These are phyloP conservation scores for Penicillium manginii DNA, from an alignment of 495 filamentous ascomycete genomes.

Conservation along the genomic window DNA sequence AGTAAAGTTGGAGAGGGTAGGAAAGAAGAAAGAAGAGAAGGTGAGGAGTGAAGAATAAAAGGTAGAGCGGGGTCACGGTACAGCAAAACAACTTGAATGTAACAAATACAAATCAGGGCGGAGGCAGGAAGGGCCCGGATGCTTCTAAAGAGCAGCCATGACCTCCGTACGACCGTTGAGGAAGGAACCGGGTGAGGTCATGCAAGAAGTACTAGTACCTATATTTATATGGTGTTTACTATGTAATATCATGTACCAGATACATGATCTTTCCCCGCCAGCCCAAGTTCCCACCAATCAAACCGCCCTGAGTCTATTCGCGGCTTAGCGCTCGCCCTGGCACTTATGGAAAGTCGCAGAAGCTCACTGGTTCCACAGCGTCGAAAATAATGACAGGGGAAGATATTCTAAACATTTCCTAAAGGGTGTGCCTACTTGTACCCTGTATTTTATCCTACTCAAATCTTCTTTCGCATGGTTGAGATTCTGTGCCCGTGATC, in stretches of 20 bases:
- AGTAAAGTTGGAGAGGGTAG: background rate
- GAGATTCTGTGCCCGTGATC: background rate
- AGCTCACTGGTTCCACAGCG: slow-evolving; percentile 11
- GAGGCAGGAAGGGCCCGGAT: slow-evolving; percentile 4
- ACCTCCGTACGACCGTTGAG: slow-evolving; percentile 2
- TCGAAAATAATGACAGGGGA: background rate
- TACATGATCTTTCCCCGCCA: background rate
- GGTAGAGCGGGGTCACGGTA: slow-evolving; percentile 5
- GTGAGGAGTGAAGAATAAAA: background rate
- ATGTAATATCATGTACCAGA: slow-evolving; percentile 3
- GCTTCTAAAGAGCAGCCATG: slow-evolving; percentile 21
- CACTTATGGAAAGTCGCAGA: slow-evolving; percentile 16
- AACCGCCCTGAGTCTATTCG: background rate
- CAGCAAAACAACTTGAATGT: background rate
- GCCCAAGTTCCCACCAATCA: slow-evolving; percentile 9
- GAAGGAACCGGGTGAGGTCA: slow-evolving; percentile 21
- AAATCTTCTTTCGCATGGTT: too few species aligned
- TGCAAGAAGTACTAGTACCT: slow-evolving; percentile 7
- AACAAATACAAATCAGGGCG: background rate
- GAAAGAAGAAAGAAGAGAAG: background rate
- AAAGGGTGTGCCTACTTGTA: background rate
- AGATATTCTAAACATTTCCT: background rate
- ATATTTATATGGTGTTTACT: background rate
- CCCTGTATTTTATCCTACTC: too few species aligned
- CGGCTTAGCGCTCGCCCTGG: slow-evolving; percentile 8